These are phyloP conservation scores for Fistulinella staudtii DNA, from an alignment of 1,284 basidiomycete species.

Conservation along the genomic window DNA sequence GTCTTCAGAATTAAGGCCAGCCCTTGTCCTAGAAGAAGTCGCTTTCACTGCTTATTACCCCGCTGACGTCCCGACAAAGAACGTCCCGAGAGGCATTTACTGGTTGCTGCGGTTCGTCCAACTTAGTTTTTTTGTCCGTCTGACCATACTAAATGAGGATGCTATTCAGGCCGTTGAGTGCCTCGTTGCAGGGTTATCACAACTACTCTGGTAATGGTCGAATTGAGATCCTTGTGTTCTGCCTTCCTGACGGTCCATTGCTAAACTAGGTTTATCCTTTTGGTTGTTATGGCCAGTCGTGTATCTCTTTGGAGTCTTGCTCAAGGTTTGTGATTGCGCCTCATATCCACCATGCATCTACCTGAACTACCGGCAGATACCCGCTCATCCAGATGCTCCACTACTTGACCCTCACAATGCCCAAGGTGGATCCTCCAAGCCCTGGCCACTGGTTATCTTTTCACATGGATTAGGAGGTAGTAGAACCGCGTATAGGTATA, in stretches of 20 bases:
- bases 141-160: background rate
- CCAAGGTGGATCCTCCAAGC: conserved; percentile 6
- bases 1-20: conserved; percentile 32
- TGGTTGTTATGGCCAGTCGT: conserved; percentile 51
- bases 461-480: conserved; percentile 80
- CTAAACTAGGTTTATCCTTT: conserved; percentile 30
- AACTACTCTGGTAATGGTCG: conserved; percentile 37
- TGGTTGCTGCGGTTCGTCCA: conserved; percentile 51
- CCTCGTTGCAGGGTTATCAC: conserved; percentile 43
- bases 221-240: background rate
- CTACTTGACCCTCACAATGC: conserved; percentile 39
- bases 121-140: background rate
- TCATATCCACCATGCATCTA: background rate
- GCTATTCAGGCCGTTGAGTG: conserved; percentile 38
- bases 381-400: conserved; percentile 53
- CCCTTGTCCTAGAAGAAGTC: conserved; percentile 51
- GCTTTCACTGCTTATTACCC: conserved; percentile 62
- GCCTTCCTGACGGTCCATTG: background rate
- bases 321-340: conserved; percentile 34
- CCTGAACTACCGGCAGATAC: conserved; percentile 39
- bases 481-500: conserved; percentile 64
- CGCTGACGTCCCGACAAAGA: conserved; percentile 33
- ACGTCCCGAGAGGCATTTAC: conserved; percentile 38
- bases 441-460: conserved; percentile 74
- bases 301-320: conserved; percentile 45